A percentile compares a stretch with the other conserved stretches of the same genome.
Conservation (phyloP, 805 yeast genomes). For the Cyberlindnera mycetangii region DNA sequence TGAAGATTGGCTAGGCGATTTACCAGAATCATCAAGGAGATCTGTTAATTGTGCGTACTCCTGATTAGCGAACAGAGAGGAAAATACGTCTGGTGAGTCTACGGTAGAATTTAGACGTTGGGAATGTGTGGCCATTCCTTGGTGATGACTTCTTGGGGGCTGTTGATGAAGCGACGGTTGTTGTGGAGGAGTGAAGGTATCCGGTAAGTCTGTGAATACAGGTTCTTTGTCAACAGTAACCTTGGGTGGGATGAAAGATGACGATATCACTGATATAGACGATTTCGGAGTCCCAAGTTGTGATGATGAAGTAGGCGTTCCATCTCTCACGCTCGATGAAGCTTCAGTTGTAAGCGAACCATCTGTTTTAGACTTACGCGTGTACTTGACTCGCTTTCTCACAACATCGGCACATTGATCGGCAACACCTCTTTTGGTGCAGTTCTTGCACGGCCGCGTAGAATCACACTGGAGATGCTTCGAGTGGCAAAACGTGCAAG, state of each 20-base stretch:
- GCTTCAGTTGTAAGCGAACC: not conserved
- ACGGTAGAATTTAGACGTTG: slow-evolving; percentile 4
- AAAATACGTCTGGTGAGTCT: slow-evolving; percentile 29
- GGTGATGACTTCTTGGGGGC: slow-evolving; percentile 1
- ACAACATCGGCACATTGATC: slow-evolving; percentile 56
- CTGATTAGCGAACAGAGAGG: slow-evolving; percentile 37
- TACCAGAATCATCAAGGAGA: slow-evolving; percentile 29
- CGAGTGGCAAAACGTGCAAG: slow-evolving; percentile 69
- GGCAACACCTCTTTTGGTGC: slow-evolving; percentile 57
- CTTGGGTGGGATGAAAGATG: not conserved
- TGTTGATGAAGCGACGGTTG: not conserved
- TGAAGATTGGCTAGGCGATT: slow-evolving; percentile 26
- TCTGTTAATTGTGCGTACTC: slow-evolving; percentile 41
- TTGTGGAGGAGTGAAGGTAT: slow-evolving; percentile 5
- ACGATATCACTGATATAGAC: not conserved
- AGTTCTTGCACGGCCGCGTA: slow-evolving; percentile 66
- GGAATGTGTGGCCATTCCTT: not conserved
- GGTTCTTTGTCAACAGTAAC: not conserved
- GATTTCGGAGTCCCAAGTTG: not conserved
- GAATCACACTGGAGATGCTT: slow-evolving; percentile 74
- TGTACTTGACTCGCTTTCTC: slow-evolving; percentile 44
- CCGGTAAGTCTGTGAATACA: not conserved
- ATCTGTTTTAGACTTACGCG: slow-evolving; percentile 12
- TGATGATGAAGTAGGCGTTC: not conserved
- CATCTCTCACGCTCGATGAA: not conserved